Base-by-base conservation (phyloP, 495 filamentous ascomycete genomes). In the Neurospora cerealis region DNA sequence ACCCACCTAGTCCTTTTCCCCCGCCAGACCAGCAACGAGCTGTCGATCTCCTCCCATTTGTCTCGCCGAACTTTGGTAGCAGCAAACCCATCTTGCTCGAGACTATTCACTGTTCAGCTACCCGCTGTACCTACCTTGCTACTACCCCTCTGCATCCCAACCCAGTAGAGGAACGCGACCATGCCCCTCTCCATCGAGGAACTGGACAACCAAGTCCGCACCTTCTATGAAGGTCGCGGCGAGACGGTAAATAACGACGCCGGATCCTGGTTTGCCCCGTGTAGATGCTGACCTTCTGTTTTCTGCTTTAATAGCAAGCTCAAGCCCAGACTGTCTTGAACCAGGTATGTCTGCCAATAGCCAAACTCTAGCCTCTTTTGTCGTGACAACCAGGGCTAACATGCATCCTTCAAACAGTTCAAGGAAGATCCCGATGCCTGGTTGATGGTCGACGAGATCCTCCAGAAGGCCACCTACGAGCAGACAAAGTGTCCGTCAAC, bases 391-490 rank as follows among this genome's bases (percentile, higher is more conserved):
- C 71, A 19, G 46, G 48, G 69, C 76, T 78, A 72, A 80, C 74
- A 62, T 38, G 4, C 28, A 37, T 37, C 5, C 70, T 74, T 66
- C 28, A 36, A 73, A 78, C 77, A 98, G 95, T 99, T 99, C 86
- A 97, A 97, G 82, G 95, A 98, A 85, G 96, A 97, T 77, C 94
- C 94, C 44, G 96, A 99, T 86, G 92, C 96, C 71, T 99, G 96
- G 96, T 86, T 98, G 71, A 87, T 97, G 80, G 96, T 98, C 75
- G 96, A 97, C 78, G 94, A 97, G 79, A 96, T 99, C 74, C 88
- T 99, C 70, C 89, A 94, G 82, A 90, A 94, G 77, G 91, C 96
- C 70, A 90, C 89, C 80, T 96, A 97, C 80, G 90, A 92, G 38
- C 95, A 98, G 82, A 99, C 96, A 39, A 99, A 99, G 87, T 99